Evolutionary conservation across 73 alveolate genomes (phyloP), one percentile per base, ranked within the genome.

Genomic region (Paramecium octaurelia): DNA sequence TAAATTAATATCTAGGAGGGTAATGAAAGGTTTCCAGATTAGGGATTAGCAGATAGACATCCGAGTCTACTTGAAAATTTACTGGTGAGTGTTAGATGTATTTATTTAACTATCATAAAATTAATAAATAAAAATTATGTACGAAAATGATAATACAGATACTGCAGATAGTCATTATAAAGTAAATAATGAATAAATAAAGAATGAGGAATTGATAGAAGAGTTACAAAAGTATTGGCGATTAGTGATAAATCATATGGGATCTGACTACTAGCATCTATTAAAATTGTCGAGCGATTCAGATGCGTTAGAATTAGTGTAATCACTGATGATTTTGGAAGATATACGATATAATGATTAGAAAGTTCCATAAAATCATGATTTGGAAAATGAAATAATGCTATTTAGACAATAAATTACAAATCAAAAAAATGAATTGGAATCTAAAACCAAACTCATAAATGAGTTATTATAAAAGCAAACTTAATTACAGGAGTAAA

Each of bases 111-210:
- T 14, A 75, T 38, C 36, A 75, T 35, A 38, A 38, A 75, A 12
- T 75, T 29, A 35, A 75, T 75, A 3, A 35, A 75, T 75, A 42
- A 75, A 75, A 38, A 64, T 10, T 31, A 64, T 64, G 84, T 64
- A 64, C 31, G 84, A 64, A n/a, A 64, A 64, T 64, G 84, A 64
- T 64, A 64, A 64, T 64, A 64, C 84, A 64, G 88, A 75, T 23
- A 75, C 88, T 4, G 88, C 88, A n/a, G 88, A 75, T 27, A 38
- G 68, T 20, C 88, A 75, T 75, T 38, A 75, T 75, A 75, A 75
- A 42, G 88, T 75, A 75, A 16, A 75, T 23, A 75, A 38, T 38
- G 12, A 35, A 12, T 38, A 75, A 11, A 75, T 42, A 75, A 75
- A 75, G 60, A 35, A 75, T 75, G 88, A 75, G 60, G 88, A 75